Base-by-base conservation (phyloP, 495 filamentous ascomycete genomes). In the Thozetella sp. region DNA sequence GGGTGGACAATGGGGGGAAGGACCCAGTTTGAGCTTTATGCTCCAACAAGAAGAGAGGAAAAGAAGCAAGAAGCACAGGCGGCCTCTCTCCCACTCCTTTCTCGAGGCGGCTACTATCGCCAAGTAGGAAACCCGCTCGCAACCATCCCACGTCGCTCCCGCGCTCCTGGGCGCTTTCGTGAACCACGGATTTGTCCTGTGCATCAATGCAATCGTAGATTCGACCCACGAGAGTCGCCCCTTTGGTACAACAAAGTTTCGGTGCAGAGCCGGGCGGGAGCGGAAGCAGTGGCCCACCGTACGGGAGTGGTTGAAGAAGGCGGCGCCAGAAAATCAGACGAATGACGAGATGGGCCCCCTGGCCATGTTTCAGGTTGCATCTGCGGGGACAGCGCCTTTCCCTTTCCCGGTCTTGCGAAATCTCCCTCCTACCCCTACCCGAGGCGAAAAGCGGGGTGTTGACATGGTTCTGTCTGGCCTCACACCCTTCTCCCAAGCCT, bases 191-290 rank as follows among this genome's bases (percentile, higher is more conserved):
- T 20, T 20, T 4, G 43, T 10, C 43, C n/a, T 11, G 43, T 48
- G 43, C 43, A 48, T 48, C 43, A 48, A 48, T 48, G 43, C 43
- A 48, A 48, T 48, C 43, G 43, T 48, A 48, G 43, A 48, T 48
- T 48, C n/a, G 43, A 48, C 43, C 43, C 43, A 48, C 4, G 43
- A 48, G n/a, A 48, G 43, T 10, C n/a, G 10, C 4, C 4, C 43
- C 43, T 4, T 20, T 20, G 43, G 43, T 48, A 37, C 30, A 37
- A 17, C 30, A 37, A 6, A 9, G 30, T 6, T 37, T 6, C 17
- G 17, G 30, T 37, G 17, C 30, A 37, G 17, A 37, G 9, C 30
- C 9, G 6, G 30, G 30, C 17, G 30, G 30, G 30, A 17, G 30
- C 9, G 30, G 30, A 17, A 17, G 30, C 15, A 37, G 30, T 37